Base-by-base conservation (phyloP, 495 filamentous ascomycete species). In the Recurvomyces mirabilis region DNA sequence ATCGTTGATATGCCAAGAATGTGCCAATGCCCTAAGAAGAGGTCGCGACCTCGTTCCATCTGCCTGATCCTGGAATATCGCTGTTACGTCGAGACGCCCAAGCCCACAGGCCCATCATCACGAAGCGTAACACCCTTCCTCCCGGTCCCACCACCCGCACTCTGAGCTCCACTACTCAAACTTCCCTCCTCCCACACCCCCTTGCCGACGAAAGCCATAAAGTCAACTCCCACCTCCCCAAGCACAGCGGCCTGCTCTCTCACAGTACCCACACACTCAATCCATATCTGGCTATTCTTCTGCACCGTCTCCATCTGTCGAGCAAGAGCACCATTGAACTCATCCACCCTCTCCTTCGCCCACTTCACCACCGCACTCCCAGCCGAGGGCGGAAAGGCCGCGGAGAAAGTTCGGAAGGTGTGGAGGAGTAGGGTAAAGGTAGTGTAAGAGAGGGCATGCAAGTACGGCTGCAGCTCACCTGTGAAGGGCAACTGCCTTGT, bases 361-460 rank as follows among this genome's bases (percentile, higher is more conserved):
- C 91, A 99, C 58, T 84, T 87, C 38, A 99, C 88, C 53, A 85
- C 87, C 3, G 87, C 86, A 52, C 84, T 91, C 68, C 49, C 46
- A 18, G 44, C 24, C 3, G 36, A 11, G 4, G 51, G 17, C 3
- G 88, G 82, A 60, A 96, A 99, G 58, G 87, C 29, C n/a, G 25
- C 26, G 5, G 36, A n/a, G 19, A 43, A 56, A 3, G 46, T 53
- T 3, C 46, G 37, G n/a, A 56, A 44, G 5, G 49, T 53, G 29
- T 56, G 50, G 18, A 49, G 21, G 5, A 56, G 21, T 18, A 56
- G 30, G 21, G 79, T 83, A 68, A 99, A 99, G 62, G 94, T 94
- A 39, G 95, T 87, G 49, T 82, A 93, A 3, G 91, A 89, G n/a
- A 99, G 73, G 59, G 94, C 82, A 67, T 82, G 93, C 55, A 96